These are phyloP conservation scores for Apiotrichum brassicae DNA, from an alignment of 1,284 basidiomycete species.

Conservation along the genomic window DNA sequence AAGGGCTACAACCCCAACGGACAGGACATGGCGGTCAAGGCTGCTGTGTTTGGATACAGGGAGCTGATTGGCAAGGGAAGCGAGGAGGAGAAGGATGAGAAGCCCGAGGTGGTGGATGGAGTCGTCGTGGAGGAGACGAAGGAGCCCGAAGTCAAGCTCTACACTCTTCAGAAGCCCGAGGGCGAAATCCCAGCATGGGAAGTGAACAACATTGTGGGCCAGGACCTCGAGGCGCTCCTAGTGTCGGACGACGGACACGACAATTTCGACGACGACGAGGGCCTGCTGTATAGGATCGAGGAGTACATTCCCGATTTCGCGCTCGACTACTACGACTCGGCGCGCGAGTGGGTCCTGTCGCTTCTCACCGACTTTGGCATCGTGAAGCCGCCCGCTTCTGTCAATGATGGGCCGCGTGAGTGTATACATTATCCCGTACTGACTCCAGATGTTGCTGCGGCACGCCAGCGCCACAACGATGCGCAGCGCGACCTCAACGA, in stretches of 20 bases:
- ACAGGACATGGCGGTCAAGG: conserved; percentile 92
- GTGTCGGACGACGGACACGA: conserved; percentile 8
- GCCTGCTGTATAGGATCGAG: conserved; percentile 61
- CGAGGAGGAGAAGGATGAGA: conserved; percentile 36
- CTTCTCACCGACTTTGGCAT: conserved; percentile 43
- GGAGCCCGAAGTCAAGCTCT: conserved; percentile 2
- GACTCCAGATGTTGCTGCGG: conserved; percentile 42
- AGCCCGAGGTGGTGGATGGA: too few relatives aligned
- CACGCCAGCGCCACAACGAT: conserved; percentile 55
- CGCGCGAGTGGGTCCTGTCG: conserved; percentile 60
- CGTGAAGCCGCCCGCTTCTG: conserved; percentile 12
- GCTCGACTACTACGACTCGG: conserved; percentile 65
- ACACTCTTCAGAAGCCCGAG: conserved; percentile 11
- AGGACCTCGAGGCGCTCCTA: conserved; percentile 15
- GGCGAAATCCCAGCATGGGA: conserved; percentile 13
- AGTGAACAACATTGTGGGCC: conserved; percentile 7
- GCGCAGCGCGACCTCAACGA: conserved; percentile 49
- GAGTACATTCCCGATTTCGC: conserved; percentile 82
- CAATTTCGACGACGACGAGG: conserved; percentile 26
- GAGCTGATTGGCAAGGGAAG: conserved; percentile 56
- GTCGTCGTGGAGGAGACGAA: conserved; percentile 24
- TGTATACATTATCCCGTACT: conserved; percentile 41
- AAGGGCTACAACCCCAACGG: conserved; percentile 95
- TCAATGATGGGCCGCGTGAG: conserved; percentile 36
- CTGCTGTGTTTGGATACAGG: conserved; percentile 91